Percentiles rank a stretch among this genome's conserved stretches.
Evolutionary conservation across 441 rosid species (phyloP).

Genomic region (Jatropha multifida): DNA sequence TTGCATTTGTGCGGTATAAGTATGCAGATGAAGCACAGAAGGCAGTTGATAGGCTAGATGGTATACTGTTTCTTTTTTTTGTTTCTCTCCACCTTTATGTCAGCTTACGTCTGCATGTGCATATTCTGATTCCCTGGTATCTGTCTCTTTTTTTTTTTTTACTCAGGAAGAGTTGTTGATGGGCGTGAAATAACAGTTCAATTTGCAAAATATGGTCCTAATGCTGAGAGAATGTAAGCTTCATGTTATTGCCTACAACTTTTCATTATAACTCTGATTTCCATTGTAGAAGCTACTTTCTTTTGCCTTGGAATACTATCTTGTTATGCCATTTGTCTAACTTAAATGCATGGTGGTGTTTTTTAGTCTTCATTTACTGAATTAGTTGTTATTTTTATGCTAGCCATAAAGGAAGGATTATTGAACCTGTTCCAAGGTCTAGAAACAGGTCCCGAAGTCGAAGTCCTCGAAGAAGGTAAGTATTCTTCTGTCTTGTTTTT

Average conservation of each 20-base stretch:
- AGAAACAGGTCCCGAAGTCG: slow-evolving; percentile 50
- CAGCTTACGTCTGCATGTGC: neutral
- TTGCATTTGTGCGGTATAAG: slow-evolving; percentile 76
- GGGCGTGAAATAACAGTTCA: slow-evolving; percentile 75
- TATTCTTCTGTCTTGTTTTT: neutral
- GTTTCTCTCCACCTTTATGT: neutral
- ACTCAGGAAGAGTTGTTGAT: slow-evolving; percentile 64
- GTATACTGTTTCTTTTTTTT: slow-evolving; percentile 20
- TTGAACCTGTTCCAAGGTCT: slow-evolving; percentile 42
- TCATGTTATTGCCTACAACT: neutral
- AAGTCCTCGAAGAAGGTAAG: slow-evolving; percentile 52
- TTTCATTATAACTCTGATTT: neutral
- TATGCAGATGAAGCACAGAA: slow-evolving; percentile 75
- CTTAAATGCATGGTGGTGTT: neutral
- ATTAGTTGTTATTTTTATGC: neutral
- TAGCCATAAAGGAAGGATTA: slow-evolving; percentile 57
- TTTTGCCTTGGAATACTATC: neutral
- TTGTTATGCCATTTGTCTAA: neutral
- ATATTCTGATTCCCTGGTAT: neutral
- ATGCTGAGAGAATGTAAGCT: slow-evolving; percentile 73
- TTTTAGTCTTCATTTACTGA: neutral
- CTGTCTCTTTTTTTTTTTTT: neutral
- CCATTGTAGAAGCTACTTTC: neutral
- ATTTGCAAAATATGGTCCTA: slow-evolving; percentile 73
- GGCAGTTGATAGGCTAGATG: slow-evolving; percentile 70